phyloP scores from a whole-genome alignment of 352 stramenopile species.

The Pythium aristosporum region DNA sequence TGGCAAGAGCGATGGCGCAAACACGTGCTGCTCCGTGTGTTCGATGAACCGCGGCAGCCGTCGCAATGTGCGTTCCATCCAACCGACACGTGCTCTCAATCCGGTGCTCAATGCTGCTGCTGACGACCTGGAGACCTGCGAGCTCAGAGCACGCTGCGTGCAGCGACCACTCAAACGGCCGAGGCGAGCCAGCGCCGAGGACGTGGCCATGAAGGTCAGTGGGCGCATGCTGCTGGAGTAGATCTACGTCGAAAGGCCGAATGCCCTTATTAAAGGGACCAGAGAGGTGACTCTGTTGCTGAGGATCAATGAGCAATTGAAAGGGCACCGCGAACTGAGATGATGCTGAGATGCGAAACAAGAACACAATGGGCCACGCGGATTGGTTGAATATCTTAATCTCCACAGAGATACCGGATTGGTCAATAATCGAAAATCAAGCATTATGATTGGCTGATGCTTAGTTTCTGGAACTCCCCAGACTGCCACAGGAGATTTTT shows the following conservation, averaged over 20 bases:
- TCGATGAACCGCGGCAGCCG: constrained; percentile 6
- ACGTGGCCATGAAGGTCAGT: background rate
- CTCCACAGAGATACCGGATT: background rate
- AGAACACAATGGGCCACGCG: background rate
- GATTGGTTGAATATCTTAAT: background rate
- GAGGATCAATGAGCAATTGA: too few relatives aligned
- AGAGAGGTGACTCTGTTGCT: too few relatives aligned
- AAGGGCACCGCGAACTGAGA: background rate
- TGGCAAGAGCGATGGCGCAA: constrained; percentile 19
- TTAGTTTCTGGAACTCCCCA: too few relatives aligned
- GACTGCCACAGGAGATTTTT: too few relatives aligned
- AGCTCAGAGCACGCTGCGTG: background rate
- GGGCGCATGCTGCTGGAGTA: background rate
- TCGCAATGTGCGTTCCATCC: constrained; percentile 2
- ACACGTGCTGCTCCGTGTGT: constrained; percentile 4
- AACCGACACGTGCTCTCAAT: constrained; percentile 3
- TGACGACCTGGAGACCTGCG: constrained; percentile 4
- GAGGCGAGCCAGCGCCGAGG: background rate
- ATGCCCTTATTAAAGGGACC: too few relatives aligned
- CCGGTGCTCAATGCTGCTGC: constrained; percentile 8
- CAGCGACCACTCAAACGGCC: background rate
- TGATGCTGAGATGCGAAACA: background rate
- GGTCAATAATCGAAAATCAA: background rate
- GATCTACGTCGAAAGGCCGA: too few relatives aligned
- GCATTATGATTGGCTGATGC: background rate